A percentile compares a stretch with the other conserved stretches of the same genome.
phyloP scores from a whole-genome alignment of 495 filamentous ascomycete species.

The Terfezia claveryi region DNA sequence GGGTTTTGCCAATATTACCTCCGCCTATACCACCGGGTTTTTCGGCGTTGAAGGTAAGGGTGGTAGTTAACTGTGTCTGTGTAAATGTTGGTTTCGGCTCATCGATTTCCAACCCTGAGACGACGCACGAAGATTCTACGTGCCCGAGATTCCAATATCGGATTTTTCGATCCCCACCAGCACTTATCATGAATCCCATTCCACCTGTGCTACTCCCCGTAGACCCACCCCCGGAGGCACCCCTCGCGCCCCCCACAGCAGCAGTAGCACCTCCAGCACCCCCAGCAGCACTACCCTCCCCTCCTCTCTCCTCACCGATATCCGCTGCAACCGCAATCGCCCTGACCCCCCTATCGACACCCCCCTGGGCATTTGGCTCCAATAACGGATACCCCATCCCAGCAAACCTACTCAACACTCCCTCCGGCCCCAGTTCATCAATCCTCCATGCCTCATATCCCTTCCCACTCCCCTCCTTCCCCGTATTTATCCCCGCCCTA shows the following conservation, averaged over 20 bases:
- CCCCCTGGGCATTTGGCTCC: slow-evolving; percentile 24
- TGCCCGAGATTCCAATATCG: slow-evolving; percentile 74
- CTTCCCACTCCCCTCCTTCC: slow-evolving; percentile 32
- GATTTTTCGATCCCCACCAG: slow-evolving; percentile 71
- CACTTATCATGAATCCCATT: slow-evolving; percentile 54
- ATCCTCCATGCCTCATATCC: slow-evolving; percentile 74
- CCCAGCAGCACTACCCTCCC: slow-evolving; percentile 2
- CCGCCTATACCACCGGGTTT: slow-evolving; percentile 25
- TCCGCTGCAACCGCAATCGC: slow-evolving; percentile 36
- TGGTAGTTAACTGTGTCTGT: slow-evolving; percentile 42
- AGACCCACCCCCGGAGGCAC: too few relatives aligned
- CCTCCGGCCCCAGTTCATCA: slow-evolving; percentile 71
- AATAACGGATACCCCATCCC: slow-evolving; percentile 34
- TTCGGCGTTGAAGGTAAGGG: slow-evolving; percentile 52
- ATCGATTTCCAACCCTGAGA: slow-evolving; percentile 55
- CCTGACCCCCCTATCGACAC: slow-evolving; percentile 34
- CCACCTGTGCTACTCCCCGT: background rate
- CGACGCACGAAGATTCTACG: slow-evolving; percentile 48
- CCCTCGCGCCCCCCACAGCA: too few relatives aligned
- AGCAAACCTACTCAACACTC: slow-evolving; percentile 74
- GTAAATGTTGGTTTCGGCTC: slow-evolving; percentile 52
- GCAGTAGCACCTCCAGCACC: background rate
- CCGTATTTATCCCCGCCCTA: slow-evolving; percentile 32
- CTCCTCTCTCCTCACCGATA: slow-evolving; percentile 32
- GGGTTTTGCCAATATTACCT: slow-evolving; percentile 17